Conservation (phyloP, 2,329 filamentous ascomycete species). For the Trichoderma sp. region DNA sequence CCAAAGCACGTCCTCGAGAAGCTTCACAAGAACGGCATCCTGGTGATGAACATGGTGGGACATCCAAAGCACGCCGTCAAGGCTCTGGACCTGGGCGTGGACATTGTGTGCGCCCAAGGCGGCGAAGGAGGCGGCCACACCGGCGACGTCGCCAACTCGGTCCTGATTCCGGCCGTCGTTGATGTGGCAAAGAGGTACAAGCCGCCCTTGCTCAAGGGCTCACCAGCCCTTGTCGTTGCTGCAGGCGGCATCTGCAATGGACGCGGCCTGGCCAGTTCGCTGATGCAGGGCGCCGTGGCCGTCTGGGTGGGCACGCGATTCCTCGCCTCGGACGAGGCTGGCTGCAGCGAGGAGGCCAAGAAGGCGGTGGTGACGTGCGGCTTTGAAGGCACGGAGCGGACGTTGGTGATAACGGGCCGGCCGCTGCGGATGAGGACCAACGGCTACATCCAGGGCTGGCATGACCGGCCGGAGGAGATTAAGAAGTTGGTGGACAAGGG, state of each 20-base stretch:
- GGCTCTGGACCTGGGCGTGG: conserved; percentile 81
- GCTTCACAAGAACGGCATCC: conserved; percentile 75
- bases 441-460: conserved; percentile 81
- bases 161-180: conserved; percentile 83
- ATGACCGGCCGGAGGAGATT: conserved; percentile 72
- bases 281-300: conserved; percentile 85
- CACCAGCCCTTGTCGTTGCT: conserved; percentile 77
- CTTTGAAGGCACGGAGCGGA: conserved; percentile 79
- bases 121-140: conserved; percentile 94
- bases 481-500: conserved; percentile 73
- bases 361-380: conserved; percentile 76
- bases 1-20: conserved; percentile 70
- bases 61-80: conserved; percentile 90
- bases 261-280: conserved; percentile 72
- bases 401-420: conserved; percentile 78
- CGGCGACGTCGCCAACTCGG: conserved; percentile 80
- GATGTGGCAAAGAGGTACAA: conserved; percentile 76
- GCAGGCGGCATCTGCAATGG: conserved; percentile 88
- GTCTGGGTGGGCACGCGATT: conserved; percentile 97
- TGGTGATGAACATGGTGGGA: conserved; percentile 98
- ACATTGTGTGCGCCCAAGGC: conserved; percentile 89
- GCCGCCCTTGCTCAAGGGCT: conserved; percentile 68
- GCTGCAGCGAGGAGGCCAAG: conserved; percentile 81
- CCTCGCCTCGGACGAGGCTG: conserved; percentile 79
- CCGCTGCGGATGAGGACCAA: conserved; percentile 81